phyloP scores from a whole-genome alignment of 2,329 filamentous ascomycete genomes.

The Colletotrichum horii region DNA sequence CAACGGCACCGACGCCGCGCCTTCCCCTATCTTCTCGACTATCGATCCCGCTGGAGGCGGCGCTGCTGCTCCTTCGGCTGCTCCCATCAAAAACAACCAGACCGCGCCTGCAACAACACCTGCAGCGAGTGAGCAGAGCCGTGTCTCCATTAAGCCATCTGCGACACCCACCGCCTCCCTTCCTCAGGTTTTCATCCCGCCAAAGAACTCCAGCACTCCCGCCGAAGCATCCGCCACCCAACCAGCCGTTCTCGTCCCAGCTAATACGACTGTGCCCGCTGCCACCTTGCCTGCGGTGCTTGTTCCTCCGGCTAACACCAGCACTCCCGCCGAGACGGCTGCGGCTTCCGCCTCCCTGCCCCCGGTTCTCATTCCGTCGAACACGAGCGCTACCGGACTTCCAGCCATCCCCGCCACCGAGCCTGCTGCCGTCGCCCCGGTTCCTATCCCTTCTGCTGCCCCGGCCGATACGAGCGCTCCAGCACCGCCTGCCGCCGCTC shows the following conservation, averaged over 20 bases:
- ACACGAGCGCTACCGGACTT: not conserved
- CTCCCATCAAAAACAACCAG: not conserved
- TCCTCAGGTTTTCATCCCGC: not conserved
- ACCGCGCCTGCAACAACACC: not conserved
- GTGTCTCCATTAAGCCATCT: conserved; percentile 9
- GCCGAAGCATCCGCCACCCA: not conserved
- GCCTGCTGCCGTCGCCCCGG: not conserved
- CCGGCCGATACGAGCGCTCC: not conserved
- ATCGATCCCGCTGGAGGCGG: not conserved
- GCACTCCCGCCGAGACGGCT: not conserved
- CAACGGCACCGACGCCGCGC: not conserved
- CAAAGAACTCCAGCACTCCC: not conserved
- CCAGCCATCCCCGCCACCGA: not conserved
- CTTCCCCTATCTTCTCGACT: not conserved
- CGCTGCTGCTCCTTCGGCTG: not conserved
- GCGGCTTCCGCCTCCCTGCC: not conserved
- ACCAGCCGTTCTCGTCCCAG: not conserved
- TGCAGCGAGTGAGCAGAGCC: not conserved
- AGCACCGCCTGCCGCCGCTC: not conserved
- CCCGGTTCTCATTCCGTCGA: not conserved
- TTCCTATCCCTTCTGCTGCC: not conserved
- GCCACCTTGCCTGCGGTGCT: not conserved
- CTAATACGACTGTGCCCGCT: not conserved
- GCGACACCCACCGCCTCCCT: conserved; percentile 4
- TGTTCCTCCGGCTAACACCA: not conserved